Percentiles rank a stretch among this genome's conserved stretches.
Conservation (phyloP, 2,329 filamentous ascomycete species). For the Ascochyta viciae-villosae region DNA sequence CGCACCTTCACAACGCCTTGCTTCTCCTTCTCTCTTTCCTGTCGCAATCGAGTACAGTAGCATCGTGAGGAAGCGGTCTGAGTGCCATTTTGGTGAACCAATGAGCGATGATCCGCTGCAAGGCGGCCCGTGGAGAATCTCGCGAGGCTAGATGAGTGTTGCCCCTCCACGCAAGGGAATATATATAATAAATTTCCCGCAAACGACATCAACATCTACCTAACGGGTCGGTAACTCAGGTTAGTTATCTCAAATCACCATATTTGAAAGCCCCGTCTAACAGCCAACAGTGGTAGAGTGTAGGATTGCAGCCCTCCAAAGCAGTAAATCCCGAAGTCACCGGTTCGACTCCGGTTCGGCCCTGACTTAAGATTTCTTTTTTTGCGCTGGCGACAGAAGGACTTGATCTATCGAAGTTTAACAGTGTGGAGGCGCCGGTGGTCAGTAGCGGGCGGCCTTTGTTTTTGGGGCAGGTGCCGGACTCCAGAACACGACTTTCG, state of each 20-base stretch:
- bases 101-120: too few species aligned
- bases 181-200: neutral
- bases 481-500: neutral
- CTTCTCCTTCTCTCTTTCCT: too few species aligned
- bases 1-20: too few species aligned
- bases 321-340: constrained; percentile 37
- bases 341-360: constrained; percentile 39
- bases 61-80: too few species aligned
- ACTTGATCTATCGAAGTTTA: neutral
- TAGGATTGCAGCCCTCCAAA: constrained; percentile 32
- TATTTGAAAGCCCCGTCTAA: too few species aligned
- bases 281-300: constrained; percentile 22
- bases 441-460: neutral
- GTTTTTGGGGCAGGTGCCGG: neutral
- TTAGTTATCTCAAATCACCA: neutral
- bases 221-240: neutral
- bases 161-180: neutral
- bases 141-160: too few species aligned
- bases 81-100: too few species aligned
- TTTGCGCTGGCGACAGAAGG: neutral
- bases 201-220: neutral
- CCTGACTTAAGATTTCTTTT: constrained; percentile 15
- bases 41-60: too few species aligned
- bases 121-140: too few species aligned
- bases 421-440: neutral